Conservation (phyloP, 768 basidiomycete species). For the Sarcodon sp. region DNA sequence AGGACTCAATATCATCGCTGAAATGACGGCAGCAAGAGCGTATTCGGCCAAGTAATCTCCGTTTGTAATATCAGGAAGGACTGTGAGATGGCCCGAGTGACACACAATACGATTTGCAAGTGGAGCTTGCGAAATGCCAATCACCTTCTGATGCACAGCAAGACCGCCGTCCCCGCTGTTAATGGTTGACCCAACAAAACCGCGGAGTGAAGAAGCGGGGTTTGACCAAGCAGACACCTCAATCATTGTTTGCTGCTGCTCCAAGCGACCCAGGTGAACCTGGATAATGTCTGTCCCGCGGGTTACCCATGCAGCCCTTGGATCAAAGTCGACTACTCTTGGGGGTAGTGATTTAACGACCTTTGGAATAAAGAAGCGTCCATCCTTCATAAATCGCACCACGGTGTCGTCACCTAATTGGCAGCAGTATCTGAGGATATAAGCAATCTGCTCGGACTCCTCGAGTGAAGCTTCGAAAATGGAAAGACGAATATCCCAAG, state of each 20-base stretch:
- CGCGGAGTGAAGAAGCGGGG: neutral
- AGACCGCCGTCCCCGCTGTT: neutral
- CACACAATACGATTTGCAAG: neutral
- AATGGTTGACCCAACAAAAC: neutral
- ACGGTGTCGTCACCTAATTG: neutral
- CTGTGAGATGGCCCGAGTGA: neutral
- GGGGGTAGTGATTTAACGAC: neutral
- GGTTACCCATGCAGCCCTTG: neutral
- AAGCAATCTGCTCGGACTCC: neutral
- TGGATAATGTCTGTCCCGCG: neutral
- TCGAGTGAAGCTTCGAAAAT: conserved; percentile 10
- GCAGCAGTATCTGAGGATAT: neutral
- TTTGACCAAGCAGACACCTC: neutral
- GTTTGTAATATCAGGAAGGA: neutral
- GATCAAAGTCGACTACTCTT: neutral
- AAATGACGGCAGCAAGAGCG: neutral
- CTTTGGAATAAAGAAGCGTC: neutral
- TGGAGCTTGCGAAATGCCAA: neutral
- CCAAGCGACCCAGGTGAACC: neutral
- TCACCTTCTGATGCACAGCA: neutral
- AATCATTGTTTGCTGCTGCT: neutral
- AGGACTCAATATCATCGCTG: neutral
- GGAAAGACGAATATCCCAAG: conserved; percentile 18
- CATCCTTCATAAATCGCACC: neutral
- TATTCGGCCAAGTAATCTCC: neutral